Base-by-base conservation (phyloP, 108 stramenopile genomes). In the Nitzschia sp. region DNA sequence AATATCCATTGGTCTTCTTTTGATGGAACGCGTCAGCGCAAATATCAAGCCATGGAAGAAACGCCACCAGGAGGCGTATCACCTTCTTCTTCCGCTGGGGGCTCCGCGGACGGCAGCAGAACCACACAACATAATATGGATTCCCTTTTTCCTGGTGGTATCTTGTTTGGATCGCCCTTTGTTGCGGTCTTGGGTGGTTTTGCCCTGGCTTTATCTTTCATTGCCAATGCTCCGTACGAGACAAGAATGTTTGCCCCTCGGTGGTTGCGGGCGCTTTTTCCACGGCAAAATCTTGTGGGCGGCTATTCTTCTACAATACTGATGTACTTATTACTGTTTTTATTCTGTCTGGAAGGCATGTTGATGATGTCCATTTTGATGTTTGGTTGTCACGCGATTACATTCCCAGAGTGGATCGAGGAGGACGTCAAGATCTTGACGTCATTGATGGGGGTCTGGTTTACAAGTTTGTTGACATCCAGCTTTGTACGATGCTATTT, bases 301-400 rank as follows among this genome's bases (percentile, higher is more conserved):
- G 48, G 48, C 19, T 50, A 8, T 22, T 50, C 48, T 8, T 50
- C 48, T 4, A 22, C 48, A 5, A n/a, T 22, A 19, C 19, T 50
- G 19, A 21, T 50, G 48, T 50, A 50, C 48, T 19, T 50, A 5
- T 21, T 50, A n/a, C 48, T 50, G 17, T 16, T 50, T 22, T 21
- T 50, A 22, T 50, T 50, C 19, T 16, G 48, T 21, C 19, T 50
- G 19, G 48, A 50, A 50, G 19, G 48, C 19, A 21, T 50, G 48
- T 21, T 50, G 48, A 50, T 50, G 48, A 50, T 50, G 4, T 50
- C 48, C 19, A 50, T 50, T 19, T 50, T 50, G 21, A 50, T 50
- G 48, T 50, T 50, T 50, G 48, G 48, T n/a, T 50, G 48, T 50
- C 48, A 50, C 19, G 48, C 48, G 4, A 50, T 50, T 21, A 50